Evolutionary conservation across 768 basidiomycete species (phyloP), one percentile per base, ranked within the genome.

Genomic region (Mycena floridula): DNA sequence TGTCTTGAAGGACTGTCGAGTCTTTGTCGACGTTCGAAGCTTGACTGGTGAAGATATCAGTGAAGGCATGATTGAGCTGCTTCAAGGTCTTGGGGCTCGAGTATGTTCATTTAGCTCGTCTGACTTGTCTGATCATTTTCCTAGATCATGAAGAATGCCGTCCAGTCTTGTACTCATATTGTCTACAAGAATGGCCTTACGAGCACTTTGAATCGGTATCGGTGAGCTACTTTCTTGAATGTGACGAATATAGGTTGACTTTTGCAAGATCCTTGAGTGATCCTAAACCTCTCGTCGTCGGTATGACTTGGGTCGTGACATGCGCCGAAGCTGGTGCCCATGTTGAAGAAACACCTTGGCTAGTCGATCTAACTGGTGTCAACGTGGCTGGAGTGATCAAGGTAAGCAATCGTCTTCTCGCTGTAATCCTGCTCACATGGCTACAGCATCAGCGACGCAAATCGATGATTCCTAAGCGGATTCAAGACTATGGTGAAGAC

Each of bases 291-390:
- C 51, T 66, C 21, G 81, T 90, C 13, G 85, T 95, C 13, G 86
- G 89, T 7, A 88, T 92, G 52, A 84, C 79, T 15, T 93, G 91
- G 91, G 85, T 94, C 4, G 86, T 92, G 2, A 82, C 89, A 55
- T 94, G 89, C 51, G 84, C 76, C 2, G 89, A 92, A 54, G 76
- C 81, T 50, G 70, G 74, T 37, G 60, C 60, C 28, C 74, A 63
- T 37, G 76, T 85, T 3, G 86, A 83, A 20, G 90, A 90, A 57
- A 60, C 66, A 3, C 72, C 65, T 36, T 87, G 80, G 56, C 62
- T 81, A 25, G 72, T 91, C 42, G 79, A 88, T 54, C 63, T 89
- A 3, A 80, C 78, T 16, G 69, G 62, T 18, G 56, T 68, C 42
- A 80, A 82, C 43, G 68, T 85, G 20, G 76, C 76, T 4, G 80